Percentiles rank a stretch among this genome's conserved stretches.
Evolutionary conservation across 305 asterid genomes (phyloP).

Genomic region (Fraxinus nigra): DNA sequence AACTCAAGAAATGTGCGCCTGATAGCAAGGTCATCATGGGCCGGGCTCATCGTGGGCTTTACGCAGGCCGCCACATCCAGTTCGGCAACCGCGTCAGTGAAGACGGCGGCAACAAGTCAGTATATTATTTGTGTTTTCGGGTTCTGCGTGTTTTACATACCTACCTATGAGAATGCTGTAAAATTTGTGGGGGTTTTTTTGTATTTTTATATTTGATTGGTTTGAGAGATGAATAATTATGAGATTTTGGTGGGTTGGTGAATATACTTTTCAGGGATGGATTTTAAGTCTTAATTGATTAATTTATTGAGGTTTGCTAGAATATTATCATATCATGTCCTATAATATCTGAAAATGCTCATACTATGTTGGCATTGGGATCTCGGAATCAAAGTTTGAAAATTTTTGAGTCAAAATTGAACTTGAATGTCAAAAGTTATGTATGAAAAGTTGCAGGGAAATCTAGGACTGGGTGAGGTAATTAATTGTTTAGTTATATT

Average conservation of each 20-base stretch:
- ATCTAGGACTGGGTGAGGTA: too few relatives aligned
- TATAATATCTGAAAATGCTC: background rate
- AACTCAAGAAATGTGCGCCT: conserved; percentile 60
- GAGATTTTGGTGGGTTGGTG: background rate
- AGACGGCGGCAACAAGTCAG: conserved; percentile 88
- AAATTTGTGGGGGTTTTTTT: background rate
- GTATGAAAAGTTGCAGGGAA: too few relatives aligned
- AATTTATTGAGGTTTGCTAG: background rate
- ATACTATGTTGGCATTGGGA: background rate
- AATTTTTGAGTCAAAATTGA: too few relatives aligned
- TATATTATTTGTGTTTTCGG: background rate
- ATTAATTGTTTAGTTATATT: too few relatives aligned
- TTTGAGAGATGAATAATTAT: background rate
- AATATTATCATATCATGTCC: background rate
- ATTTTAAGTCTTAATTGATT: background rate
- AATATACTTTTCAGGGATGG: background rate
- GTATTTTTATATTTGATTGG: background rate
- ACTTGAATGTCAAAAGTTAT: too few relatives aligned
- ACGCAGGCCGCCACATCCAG: conserved; percentile 88
- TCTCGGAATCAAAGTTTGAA: too few relatives aligned
- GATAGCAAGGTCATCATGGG: conserved; percentile 74
- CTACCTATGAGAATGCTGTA: background rate
- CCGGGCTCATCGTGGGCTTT: conserved; percentile 93
- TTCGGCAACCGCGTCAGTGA: conserved; percentile 89
- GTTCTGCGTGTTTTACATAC: background rate